These are phyloP conservation scores for Globisporangium rhizosaccharum DNA, from an alignment of 352 stramenopile species.

Conservation along the genomic window DNA sequence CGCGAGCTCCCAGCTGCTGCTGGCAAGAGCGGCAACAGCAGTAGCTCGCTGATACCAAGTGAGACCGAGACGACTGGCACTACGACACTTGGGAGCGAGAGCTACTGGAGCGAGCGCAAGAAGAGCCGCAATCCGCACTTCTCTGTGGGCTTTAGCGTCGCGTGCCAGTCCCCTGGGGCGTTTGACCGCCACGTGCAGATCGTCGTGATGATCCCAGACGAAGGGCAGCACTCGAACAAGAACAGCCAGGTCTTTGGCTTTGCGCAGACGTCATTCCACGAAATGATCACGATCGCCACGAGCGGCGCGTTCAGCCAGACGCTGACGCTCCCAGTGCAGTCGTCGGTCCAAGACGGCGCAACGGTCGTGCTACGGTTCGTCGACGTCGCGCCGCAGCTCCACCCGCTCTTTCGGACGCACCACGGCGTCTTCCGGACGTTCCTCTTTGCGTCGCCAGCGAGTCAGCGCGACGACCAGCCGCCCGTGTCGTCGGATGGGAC, in stretches of 20 bases:
- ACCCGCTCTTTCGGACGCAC: constrained; percentile 43
- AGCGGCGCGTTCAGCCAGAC: constrained; percentile 53
- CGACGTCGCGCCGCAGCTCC: constrained; percentile 34
- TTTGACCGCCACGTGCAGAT: constrained; percentile 71
- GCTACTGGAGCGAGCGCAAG: constrained; percentile 64
- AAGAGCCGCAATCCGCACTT: constrained; percentile 62
- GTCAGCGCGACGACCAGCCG: constrained; percentile 37
- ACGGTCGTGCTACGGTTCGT: constrained; percentile 61
- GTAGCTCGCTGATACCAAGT: background rate
- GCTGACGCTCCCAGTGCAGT: constrained; percentile 67
- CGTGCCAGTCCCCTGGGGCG: constrained; percentile 35
- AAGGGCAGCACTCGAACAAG: constrained; percentile 52
- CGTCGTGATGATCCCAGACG: constrained; percentile 75
- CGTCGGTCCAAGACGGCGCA: constrained; percentile 47
- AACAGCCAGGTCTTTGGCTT: constrained; percentile 67
- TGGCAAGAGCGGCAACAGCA: background rate
- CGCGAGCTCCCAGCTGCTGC: constrained; percentile 29
- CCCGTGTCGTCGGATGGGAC: constrained; percentile 13
- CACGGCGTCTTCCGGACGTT: constrained; percentile 58
- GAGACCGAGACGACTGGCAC: background rate
- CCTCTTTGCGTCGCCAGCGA: constrained; percentile 60
- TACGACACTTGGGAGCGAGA: constrained; percentile 39
- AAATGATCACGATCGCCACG: constrained; percentile 62
- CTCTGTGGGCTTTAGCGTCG: constrained; percentile 57
- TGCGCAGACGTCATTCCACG: constrained; percentile 71